Base-by-base conservation (phyloP, 1,139 yeast species). In the Protomyces pachydermus region DNA sequence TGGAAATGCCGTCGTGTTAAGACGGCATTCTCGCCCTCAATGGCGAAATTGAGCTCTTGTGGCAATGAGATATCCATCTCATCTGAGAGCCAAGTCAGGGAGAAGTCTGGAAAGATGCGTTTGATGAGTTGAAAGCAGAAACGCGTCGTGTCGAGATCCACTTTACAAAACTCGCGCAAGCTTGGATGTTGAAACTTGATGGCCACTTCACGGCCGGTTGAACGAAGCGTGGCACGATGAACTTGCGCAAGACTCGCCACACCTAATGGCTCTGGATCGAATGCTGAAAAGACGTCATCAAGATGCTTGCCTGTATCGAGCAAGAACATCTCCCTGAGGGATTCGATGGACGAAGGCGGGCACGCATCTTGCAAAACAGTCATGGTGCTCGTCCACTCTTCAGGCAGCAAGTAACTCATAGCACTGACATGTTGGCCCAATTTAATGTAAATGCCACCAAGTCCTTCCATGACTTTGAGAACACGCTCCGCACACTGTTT, bases 201-300 rank as follows among this genome's bases (percentile, higher is more conserved):
- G 0, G 98, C 98, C 1, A 91, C 98, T 70, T 81, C 82, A 69
- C 86, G 82, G 0, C 90, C 91, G 3, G 79, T 81, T 2, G 75
- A 77, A 65, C 78, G 81, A 65, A 91, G 74, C 1, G 75, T 81
- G 0, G 96, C 99, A 53, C 80, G 78, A 75, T 93, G 98, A 9
- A 93, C 99, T 72, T 93, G 99, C 0, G 98, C 98, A 69, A 93
- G 79, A 0, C 97, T 89, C 0, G 98, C 98, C 14, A 91, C 96
- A 0, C 98, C 99, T 53, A 93, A 84, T 0, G 99, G 98, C 16
- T 74, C 76, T 0, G 82, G 81, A 68, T 87, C 83, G 73, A 93
- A 89, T 38, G 81, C 83, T 12, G 78, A 74, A 73, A 93, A 93
- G 51, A 84, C 69, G 0, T 88, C 95, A n/a, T 80, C 81, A 25